phyloP scores from a whole-genome alignment of 2,329 filamentous ascomycete genomes.

The Niveomyces coronatus region DNA sequence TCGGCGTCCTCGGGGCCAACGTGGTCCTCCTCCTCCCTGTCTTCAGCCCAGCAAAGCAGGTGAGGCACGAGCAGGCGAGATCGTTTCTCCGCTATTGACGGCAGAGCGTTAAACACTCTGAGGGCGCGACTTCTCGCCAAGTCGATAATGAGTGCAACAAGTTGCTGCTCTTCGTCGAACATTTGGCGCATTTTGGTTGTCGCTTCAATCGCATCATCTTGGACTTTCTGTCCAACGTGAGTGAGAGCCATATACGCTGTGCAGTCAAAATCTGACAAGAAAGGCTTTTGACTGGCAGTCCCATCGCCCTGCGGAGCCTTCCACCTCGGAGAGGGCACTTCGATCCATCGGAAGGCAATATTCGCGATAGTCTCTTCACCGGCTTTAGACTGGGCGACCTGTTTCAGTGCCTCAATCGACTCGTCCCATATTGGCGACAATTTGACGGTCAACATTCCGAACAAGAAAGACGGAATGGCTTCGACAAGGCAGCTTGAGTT shows the following conservation, averaged over 20 bases:
- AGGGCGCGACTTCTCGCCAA: constrained; percentile 68
- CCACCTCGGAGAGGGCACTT: constrained; percentile 45
- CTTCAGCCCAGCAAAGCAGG: constrained; percentile 69
- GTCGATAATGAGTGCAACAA: constrained; percentile 37
- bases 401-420: constrained; percentile 62
- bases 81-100: constrained; percentile 71
- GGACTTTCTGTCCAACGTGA: constrained; percentile 38
- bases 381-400: constrained; percentile 57
- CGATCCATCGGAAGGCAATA: constrained; percentile 71
- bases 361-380: constrained; percentile 65
- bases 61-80: constrained; percentile 79
- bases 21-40: constrained; percentile 35
- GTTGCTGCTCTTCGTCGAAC: constrained; percentile 55
- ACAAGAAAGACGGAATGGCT: constrained; percentile 72
- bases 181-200: constrained; percentile 47
- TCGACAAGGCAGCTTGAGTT: constrained; percentile 55
- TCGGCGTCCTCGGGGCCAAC: constrained; percentile 36
- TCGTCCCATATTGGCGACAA: constrained; percentile 84
- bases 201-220: constrained; percentile 41
- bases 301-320: constrained; percentile 30
- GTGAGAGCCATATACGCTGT: constrained; percentile 57
- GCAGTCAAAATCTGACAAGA: constrained; percentile 73
- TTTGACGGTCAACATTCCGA: constrained; percentile 79
- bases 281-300: constrained; percentile 24
- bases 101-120: constrained; percentile 62